Percentiles rank a stretch among this genome's conserved stretches.
These are phyloP conservation scores for Hondaea fermentalgiana DNA, from an alignment of 108 stramenopile genomes.

Conservation along the genomic window DNA sequence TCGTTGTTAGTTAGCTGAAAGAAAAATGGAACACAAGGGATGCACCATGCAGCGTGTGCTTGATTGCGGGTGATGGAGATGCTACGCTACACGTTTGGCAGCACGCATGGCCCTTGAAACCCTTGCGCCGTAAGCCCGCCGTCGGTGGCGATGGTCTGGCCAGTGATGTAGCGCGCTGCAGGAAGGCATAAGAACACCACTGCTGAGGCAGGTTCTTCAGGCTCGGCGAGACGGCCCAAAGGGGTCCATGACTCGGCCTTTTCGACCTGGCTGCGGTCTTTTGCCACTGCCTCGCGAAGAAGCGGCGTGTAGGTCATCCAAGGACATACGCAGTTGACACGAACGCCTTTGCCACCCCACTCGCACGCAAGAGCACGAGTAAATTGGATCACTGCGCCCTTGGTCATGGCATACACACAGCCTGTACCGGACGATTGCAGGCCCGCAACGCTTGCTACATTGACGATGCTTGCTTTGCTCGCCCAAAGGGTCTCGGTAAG, in stretches of 20 bases:
- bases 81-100: not conserved
- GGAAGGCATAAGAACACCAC: constrained; percentile 82
- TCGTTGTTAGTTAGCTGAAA: too few species aligned
- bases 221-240: constrained; percentile 50
- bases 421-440: constrained; percentile 77
- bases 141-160: constrained; percentile 81
- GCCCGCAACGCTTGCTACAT: constrained; percentile 84
- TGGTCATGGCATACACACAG: constrained; percentile 74
- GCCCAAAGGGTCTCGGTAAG: constrained; percentile 1
- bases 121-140: constrained; percentile 65
- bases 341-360: constrained; percentile 68
- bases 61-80: not conserved
- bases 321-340: constrained; percentile 43
- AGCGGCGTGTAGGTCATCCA: constrained; percentile 48
- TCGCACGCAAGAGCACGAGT: constrained; percentile 84
- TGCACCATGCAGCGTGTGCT: too few species aligned
- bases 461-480: constrained; percentile 69
- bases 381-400: constrained; percentile 91
- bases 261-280: constrained; percentile 41
- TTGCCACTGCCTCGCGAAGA: constrained; percentile 57
- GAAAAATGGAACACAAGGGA: too few species aligned
- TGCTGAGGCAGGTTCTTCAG: constrained; percentile 66
- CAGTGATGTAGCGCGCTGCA: constrained; percentile 81
- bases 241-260: constrained; percentile 62
- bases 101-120: constrained; percentile 23